phyloP scores from a whole-genome alignment of 2,329 filamentous ascomycete species.

The Neurospora sp. region DNA sequence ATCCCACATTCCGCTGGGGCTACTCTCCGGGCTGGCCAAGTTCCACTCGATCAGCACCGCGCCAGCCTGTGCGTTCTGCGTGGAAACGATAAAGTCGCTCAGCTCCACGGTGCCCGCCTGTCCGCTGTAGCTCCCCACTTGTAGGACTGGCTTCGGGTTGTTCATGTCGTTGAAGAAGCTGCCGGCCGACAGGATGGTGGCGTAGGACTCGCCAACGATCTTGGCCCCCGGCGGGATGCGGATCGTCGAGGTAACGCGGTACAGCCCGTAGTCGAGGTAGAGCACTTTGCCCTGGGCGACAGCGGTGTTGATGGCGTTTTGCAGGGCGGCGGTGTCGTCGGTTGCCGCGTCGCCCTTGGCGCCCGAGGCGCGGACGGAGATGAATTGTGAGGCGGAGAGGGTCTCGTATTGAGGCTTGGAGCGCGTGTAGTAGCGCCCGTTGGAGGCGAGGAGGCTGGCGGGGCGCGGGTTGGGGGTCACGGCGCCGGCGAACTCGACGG shows the following conservation, averaged over 20 bases:
- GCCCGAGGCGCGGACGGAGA: constrained; percentile 30
- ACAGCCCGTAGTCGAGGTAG: constrained; percentile 47
- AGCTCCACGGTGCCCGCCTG: constrained; percentile 57
- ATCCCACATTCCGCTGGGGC: constrained; percentile 56
- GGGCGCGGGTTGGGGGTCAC: constrained; percentile 38
- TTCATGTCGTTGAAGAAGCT: constrained; percentile 45
- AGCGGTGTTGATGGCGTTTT: constrained; percentile 43
- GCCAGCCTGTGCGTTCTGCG: constrained; percentile 54
- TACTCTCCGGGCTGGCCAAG: constrained; percentile 33
- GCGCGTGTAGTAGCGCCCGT: constrained; percentile 44
- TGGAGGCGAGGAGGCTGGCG: constrained; percentile 37
- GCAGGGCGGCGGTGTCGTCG: constrained; percentile 51
- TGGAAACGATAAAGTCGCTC: constrained; percentile 62
- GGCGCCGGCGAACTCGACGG: constrained; percentile 36
- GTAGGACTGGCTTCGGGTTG: constrained; percentile 52
- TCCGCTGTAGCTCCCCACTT: constrained; percentile 45
- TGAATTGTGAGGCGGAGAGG: constrained; percentile 45
- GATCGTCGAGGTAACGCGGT: constrained; percentile 38
- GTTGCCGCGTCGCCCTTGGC: constrained; percentile 41
- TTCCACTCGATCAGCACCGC: constrained; percentile 67
- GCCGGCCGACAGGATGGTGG: constrained; percentile 45
- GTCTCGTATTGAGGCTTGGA: constrained; percentile 65
- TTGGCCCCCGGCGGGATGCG: constrained; percentile 31
- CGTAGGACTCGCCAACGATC: constrained; percentile 49
- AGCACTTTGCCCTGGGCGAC: constrained; percentile 37